Conservation (phyloP, 768 basidiomycete genomes). For the Sarcomyxa edulis region DNA sequence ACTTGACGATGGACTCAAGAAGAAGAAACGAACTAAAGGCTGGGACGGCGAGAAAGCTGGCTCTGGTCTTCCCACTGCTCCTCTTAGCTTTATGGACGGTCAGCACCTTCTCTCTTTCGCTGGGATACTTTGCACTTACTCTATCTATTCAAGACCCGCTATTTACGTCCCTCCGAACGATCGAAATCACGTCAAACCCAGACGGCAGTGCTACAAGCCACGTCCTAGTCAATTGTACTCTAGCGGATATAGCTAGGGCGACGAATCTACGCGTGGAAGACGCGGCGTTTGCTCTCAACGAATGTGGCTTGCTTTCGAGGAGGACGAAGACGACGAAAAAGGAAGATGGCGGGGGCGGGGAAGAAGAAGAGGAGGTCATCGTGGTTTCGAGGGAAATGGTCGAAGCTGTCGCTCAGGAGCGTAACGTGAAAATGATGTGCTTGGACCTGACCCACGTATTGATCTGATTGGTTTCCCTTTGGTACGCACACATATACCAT, state of each 20-base stretch:
- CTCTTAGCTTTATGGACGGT: constrained; percentile 37
- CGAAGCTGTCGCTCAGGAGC: constrained; percentile 58
- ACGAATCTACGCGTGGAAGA: constrained; percentile 84
- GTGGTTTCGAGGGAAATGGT: constrained; percentile 63
- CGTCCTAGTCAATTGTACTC: constrained; percentile 60
- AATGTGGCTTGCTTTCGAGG: constrained; percentile 69
- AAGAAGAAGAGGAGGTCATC: constrained; percentile 38
- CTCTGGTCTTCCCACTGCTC: constrained; percentile 22
- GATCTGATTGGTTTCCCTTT: constrained; percentile 27
- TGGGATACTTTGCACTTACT: constrained; percentile 5
- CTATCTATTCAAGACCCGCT: constrained; percentile 35
- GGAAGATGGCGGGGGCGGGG: constrained; percentile 15
- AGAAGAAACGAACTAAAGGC: constrained; percentile 55
- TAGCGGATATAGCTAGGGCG: constrained; percentile 73
- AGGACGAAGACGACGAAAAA: constrained; percentile 24
- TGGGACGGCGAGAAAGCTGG: constrained; percentile 66
- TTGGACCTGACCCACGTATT: constrained; percentile 57
- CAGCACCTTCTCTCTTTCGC: constrained; percentile 5
- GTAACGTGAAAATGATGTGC: constrained; percentile 68
- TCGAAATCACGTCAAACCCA: constrained; percentile 50
- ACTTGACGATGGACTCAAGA: constrained; percentile 25
- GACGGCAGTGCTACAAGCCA: constrained; percentile 73
- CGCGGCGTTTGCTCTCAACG: constrained; percentile 82
- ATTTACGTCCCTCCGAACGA: constrained; percentile 48
- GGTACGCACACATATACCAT: too few species aligned